phyloP scores from a whole-genome alignment of 805 yeast species.

The Tetrapisispora phaffii region DNA sequence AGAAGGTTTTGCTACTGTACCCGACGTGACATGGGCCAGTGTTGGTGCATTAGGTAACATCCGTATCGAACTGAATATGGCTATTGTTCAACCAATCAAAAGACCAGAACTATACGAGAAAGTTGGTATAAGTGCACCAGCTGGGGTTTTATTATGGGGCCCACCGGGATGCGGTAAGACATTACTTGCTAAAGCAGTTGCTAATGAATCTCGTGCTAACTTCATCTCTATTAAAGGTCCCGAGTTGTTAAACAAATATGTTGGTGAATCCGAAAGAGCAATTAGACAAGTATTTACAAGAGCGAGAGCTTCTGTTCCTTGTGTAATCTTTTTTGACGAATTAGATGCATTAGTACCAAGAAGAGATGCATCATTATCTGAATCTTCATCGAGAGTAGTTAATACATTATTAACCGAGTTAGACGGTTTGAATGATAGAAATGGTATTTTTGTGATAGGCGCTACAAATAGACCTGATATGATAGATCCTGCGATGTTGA shows the following conservation, averaged over 20 bases:
- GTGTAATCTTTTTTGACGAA: constrained; percentile 92
- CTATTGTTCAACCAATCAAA: constrained; percentile 92
- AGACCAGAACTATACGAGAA: constrained; percentile 81
- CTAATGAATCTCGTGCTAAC: constrained; percentile 92
- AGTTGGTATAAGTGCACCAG: constrained; percentile 93
- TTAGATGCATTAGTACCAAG: constrained; percentile 92
- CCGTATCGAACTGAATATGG: constrained; percentile 89
- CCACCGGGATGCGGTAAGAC: constrained; percentile 99
- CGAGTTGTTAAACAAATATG: constrained; percentile 85
- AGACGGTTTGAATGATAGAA: constrained; percentile 87
- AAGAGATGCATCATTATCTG: constrained; percentile 80
- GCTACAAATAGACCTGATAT: constrained; percentile 97
- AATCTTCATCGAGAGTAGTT: constrained; percentile 86
- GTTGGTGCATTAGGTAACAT: constrained; percentile 82
- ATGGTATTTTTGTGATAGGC: constrained; percentile 89
- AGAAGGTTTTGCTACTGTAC: constrained; percentile 97
- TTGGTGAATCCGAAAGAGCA: constrained; percentile 92
- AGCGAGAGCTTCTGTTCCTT: constrained; percentile 88
- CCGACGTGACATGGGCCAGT: constrained; percentile 91
- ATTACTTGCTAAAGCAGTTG: constrained; percentile 90
- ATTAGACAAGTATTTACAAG: constrained; percentile 87
- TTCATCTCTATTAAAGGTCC: constrained; percentile 96
- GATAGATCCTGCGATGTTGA: constrained; percentile 95
- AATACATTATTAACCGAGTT: constrained; percentile 88
- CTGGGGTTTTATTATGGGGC: constrained; percentile 97